Base-by-base conservation (phyloP, 805 yeast species). In the Nakazawaea wyomingensis region DNA sequence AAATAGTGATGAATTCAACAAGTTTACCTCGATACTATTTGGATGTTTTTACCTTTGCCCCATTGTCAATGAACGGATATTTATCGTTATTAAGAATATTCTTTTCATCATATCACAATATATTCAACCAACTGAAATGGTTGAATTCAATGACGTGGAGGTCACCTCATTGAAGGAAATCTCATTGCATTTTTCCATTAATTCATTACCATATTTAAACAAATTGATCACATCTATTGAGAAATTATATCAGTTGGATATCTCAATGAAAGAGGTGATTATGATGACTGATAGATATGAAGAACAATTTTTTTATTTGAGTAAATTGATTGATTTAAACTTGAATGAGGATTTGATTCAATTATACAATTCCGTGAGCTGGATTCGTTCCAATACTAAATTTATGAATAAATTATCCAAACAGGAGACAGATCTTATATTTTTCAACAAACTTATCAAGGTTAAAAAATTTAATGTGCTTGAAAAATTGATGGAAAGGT, bases 1-100 rank as follows among this genome's bases (percentile, higher is more conserved):
- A 31, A 11, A 34, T 8, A 28, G 13, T 6, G 26, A 13, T 11
- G 17, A 22, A n/a, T 44, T 39, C 26, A 19, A 34, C 5, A 19
- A 26, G 4, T 44, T 44, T 16, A 22, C 29, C 13, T 22, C 39
- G 7, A 24, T 13, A 3, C 14, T 44, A 3, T 44, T 29, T 22
- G 43, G 34, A 18, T 30, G 43, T 18, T 39, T 44, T 14, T 44
- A 44, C 29, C 21, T 39, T 6, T 44, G 47, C 20, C 47, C 43
- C 4, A 18, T 35, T 14, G 47, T 39, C 4, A 22, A 44, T 35
- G 47, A 38, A 21, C 13, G 35, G 14, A 28, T 44, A 3, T 44
- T 44, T n/a, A 31, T 35, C 4, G 39, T 34, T 9, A 44, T 44
- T 29, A 44, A 44, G 19, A 36, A 35, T 14, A 34, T 44, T n/a